Evolutionary conservation across 352 stramenopile genomes (phyloP), one percentile per base, ranked within the genome.

Genomic region (Globisporangium parvum): DNA sequence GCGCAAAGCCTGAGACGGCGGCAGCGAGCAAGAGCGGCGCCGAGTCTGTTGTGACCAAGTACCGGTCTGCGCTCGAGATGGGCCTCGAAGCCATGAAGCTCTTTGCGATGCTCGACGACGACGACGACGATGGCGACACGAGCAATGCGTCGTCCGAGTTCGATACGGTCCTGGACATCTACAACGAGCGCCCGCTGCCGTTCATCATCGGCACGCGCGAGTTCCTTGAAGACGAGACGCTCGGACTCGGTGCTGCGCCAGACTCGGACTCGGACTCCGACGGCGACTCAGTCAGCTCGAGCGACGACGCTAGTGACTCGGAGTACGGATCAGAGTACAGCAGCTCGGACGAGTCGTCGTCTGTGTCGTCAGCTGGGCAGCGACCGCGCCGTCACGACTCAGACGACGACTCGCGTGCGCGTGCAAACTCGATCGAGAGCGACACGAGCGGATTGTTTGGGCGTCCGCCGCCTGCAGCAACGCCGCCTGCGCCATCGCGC

Each of bases 171-270:
- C 53, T 91, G 47, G 85, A 95, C 52, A 95, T 95, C 56, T 95
- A 95, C 71, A 95, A 95, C 61, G 80, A 93, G 68, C 77, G 84
- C 0, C 83, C 85, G 26, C 57, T 95, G 62, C 85, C 85, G 17
- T 93, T 91, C 60, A 90, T 95, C 57, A 95, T 95, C 59, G 85
- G 85, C 5, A 95, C 83, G 21, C 70, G 74, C 28, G 85, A 93
- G 65, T 95, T 93, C 58, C 61, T 93, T 1, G 85, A 93, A 46
- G 83, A 93, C 52, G 83, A 93, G 60, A 91, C 82, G 53, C 73
- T 93, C 15, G 85, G 85, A 10, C 55, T 95, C 14, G 83, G 85
- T 12, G 83, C 80, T 0, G 77, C 81, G 0, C 84, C 84, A 0
- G 84, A 89, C 23, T 70, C 83, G 14, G 66, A 75, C 40, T 45